Evolutionary conservation across 2,329 filamentous ascomycete genomes (phyloP).

Genomic region (Pseudogymnoascus sp.): DNA sequence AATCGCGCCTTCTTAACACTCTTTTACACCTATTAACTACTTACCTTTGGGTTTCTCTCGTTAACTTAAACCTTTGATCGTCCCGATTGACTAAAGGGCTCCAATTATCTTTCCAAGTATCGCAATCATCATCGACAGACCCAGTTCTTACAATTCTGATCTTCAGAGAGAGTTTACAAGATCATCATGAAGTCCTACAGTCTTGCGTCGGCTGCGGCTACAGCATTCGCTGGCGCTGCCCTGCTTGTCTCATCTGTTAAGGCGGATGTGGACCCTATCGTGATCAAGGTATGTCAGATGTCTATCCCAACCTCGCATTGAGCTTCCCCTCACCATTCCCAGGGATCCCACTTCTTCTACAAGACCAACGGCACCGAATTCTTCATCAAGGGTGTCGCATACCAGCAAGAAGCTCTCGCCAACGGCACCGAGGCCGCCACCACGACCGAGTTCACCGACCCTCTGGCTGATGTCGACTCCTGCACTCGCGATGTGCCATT

Average conservation of each 20-base stretch:
- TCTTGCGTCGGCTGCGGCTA: constrained; percentile 34
- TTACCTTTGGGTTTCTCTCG: background rate
- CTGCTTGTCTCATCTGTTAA: constrained; percentile 42
- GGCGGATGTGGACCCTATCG: constrained; percentile 49
- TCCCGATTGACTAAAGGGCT: background rate
- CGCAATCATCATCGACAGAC: constrained; percentile 1
- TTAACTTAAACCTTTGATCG: background rate
- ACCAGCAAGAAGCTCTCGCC: constrained; percentile 71
- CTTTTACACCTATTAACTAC: background rate
- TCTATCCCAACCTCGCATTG: background rate
- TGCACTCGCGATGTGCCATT: constrained; percentile 85
- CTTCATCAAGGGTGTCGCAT: constrained; percentile 90
- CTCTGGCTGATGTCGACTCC: constrained; percentile 61
- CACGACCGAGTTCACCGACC: constrained; percentile 63
- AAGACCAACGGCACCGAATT: constrained; percentile 65
- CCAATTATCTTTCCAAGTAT: constrained; percentile 4
- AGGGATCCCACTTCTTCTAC: constrained; percentile 31
- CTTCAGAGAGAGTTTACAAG: background rate
- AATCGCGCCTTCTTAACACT: constrained; percentile 1
- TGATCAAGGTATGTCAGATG: constrained; percentile 33
- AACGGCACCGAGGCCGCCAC: constrained; percentile 42
- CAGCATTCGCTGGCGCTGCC: constrained; percentile 42
- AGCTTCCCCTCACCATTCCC: background rate
- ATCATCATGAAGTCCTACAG: constrained; percentile 47
- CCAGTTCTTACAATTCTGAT: constrained; percentile 2